These are phyloP conservation scores for Rhodomyrtus psidioides DNA, from an alignment of 441 rosid genomes.

Conservation along the genomic window DNA sequence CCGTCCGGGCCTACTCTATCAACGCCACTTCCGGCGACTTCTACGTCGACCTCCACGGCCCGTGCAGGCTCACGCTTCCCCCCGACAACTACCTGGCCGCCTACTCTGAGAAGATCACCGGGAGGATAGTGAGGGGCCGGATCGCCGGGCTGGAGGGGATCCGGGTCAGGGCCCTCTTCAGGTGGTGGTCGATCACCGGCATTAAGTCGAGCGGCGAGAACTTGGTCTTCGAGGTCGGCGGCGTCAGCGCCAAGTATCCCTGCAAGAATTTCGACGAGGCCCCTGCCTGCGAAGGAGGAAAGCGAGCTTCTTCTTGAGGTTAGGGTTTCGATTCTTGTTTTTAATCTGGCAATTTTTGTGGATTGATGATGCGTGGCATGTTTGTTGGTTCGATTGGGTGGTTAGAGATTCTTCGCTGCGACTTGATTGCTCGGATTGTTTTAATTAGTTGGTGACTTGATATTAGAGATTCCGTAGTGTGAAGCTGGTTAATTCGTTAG, in stretches of 20 bases:
- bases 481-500: neutral
- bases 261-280: slow-evolving; percentile 51
- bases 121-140: slow-evolving; percentile 54
- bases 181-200: slow-evolving; percentile 85
- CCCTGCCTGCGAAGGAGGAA: slow-evolving; percentile 56
- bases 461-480: neutral
- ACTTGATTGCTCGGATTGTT: neutral
- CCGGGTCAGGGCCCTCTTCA: slow-evolving; percentile 64
- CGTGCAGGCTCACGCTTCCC: slow-evolving; percentile 67
- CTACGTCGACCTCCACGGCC: slow-evolving; percentile 44
- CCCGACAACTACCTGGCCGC: slow-evolving; percentile 86
- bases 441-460: neutral
- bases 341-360: no score
- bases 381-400: no score
- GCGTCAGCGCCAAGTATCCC: slow-evolving; percentile 61
- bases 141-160: slow-evolving; percentile 75
- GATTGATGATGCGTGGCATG: no score
- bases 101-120: slow-evolving; percentile 49
- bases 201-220: slow-evolving; percentile 58
- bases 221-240: slow-evolving; percentile 77
- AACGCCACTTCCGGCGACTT: slow-evolving; percentile 63
- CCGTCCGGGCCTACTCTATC: slow-evolving; percentile 37
- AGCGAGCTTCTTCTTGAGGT: slow-evolving; percentile 27
- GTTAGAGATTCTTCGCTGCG: neutral
- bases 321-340: no score